These are phyloP conservation scores for Trichoderma sp. DNA, from an alignment of 2,329 filamentous ascomycete species.

Conservation along the genomic window DNA sequence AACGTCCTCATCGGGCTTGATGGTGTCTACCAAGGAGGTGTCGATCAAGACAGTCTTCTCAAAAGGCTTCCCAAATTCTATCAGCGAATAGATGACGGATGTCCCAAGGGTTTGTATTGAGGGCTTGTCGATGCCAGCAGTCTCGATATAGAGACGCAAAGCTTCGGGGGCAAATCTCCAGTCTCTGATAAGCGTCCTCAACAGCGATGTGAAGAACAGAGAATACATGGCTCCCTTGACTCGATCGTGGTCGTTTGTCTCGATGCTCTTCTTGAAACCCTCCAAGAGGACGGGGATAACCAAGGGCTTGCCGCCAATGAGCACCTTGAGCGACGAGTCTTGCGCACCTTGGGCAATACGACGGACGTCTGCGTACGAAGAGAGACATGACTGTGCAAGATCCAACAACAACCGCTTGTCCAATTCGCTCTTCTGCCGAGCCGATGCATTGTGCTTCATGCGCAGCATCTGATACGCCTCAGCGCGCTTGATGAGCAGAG, in stretches of 20 bases:
- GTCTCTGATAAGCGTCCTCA: constrained; percentile 84
- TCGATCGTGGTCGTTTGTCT: constrained; percentile 78
- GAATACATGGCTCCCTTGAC: constrained; percentile 97
- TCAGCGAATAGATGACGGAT: constrained; percentile 78
- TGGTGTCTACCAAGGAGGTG: constrained; percentile 66
- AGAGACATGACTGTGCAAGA: constrained; percentile 85
- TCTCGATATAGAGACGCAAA: constrained; percentile 85
- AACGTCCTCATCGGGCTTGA: constrained; percentile 70
- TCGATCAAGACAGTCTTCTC: constrained; percentile 86
- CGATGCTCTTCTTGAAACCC: constrained; percentile 75
- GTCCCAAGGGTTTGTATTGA: constrained; percentile 89
- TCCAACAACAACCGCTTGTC: constrained; percentile 85
- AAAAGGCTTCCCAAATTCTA: constrained; percentile 88
- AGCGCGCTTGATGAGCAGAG: constrained; percentile 87
- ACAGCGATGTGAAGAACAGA: constrained; percentile 81
- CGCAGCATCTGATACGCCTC: constrained; percentile 94
- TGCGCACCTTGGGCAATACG: constrained; percentile 87
- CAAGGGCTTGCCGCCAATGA: constrained; percentile 83
- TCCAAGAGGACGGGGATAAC: constrained; percentile 87
- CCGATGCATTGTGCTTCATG: constrained; percentile 89
- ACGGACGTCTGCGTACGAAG: constrained; percentile 93
- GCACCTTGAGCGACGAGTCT: constrained; percentile 88
- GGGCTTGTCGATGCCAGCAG: constrained; percentile 86
- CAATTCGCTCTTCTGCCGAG: constrained; percentile 83
- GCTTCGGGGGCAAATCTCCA: constrained; percentile 95